phyloP scores from a whole-genome alignment of 768 basidiomycete genomes.

The Trametes coccinea region DNA sequence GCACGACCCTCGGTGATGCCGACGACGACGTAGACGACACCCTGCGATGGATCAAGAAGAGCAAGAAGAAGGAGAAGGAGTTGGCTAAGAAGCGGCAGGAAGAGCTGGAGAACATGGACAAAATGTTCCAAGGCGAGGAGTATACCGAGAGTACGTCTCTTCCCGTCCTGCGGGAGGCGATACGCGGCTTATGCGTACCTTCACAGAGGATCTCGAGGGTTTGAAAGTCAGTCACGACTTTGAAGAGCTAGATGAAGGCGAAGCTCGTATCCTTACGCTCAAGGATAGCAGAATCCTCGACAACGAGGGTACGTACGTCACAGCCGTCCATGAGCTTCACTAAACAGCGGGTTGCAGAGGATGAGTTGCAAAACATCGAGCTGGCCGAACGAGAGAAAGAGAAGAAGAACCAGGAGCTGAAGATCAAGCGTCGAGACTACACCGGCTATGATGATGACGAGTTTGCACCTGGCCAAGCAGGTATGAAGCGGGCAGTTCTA shows the following conservation, averaged over 20 bases:
- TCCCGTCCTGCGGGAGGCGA: neutral
- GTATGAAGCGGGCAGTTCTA: conserved; percentile 80
- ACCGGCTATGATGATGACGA: conserved; percentile 98
- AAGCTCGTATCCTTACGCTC: conserved; percentile 92
- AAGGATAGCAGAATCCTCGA: conserved; percentile 96
- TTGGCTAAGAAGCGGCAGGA: conserved; percentile 79
- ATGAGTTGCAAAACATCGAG: conserved; percentile 95
- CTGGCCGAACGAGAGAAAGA: conserved; percentile 86
- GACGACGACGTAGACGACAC: conserved; percentile 78
- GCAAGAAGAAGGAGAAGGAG: conserved; percentile 89
- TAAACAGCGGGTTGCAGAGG: conserved; percentile 57
- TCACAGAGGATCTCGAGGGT: conserved; percentile 82
- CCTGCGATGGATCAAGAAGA: conserved; percentile 87
- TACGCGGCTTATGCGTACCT: neutral
- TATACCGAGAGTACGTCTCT: conserved; percentile 81
- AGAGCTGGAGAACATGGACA: conserved; percentile 85
- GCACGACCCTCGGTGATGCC: conserved; percentile 87
- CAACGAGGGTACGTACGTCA: conserved; percentile 70
- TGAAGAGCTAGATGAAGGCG: conserved; percentile 88
- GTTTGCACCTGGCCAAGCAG: conserved; percentile 70
- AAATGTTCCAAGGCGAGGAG: conserved; percentile 61
- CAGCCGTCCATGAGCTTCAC: neutral
- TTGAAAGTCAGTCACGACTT: conserved; percentile 97
- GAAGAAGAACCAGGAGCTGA: conserved; percentile 78
- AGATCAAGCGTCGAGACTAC: conserved; percentile 87